phyloP scores from a whole-genome alignment of 2,329 filamentous ascomycete genomes.

The Orbilia javanica region DNA sequence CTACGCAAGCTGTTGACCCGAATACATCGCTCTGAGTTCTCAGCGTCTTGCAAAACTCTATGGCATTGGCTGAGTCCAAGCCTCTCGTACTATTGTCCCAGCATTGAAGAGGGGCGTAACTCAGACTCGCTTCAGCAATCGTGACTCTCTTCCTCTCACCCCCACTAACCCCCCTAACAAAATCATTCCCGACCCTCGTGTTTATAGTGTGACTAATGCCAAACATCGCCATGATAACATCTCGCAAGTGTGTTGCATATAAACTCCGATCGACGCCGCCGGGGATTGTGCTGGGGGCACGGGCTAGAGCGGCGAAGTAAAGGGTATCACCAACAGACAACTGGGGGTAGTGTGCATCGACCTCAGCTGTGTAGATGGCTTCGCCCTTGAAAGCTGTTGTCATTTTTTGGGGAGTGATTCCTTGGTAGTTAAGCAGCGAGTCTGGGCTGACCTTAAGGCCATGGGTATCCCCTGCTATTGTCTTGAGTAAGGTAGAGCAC shows the following conservation, averaged over 20 bases:
- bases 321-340: slow-evolving; percentile 83
- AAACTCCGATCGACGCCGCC: slow-evolving; percentile 70
- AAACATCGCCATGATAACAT: slow-evolving; percentile 81
- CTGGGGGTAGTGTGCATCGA: slow-evolving; percentile 84
- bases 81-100: slow-evolving; percentile 81
- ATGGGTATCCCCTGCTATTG: slow-evolving; percentile 82
- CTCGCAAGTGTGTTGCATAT: slow-evolving; percentile 75
- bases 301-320: slow-evolving; percentile 79
- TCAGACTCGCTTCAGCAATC: slow-evolving; percentile 74
- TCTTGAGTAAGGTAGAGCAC: slow-evolving; percentile 33
- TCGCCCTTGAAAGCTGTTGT: slow-evolving; percentile 82
- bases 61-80: slow-evolving; percentile 79
- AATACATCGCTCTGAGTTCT: slow-evolving; percentile 77
- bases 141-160: slow-evolving; percentile 79
- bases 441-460: slow-evolving; percentile 78
- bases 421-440: slow-evolving; percentile 84
- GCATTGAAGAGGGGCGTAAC: slow-evolving; percentile 73
- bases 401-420: slow-evolving; percentile 74
- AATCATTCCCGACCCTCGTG: slow-evolving; percentile 81
- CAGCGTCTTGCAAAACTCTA: slow-evolving; percentile 80
- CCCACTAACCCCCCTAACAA: slow-evolving; percentile 79
- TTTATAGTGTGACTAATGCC: slow-evolving; percentile 80
- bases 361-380: slow-evolving; percentile 87
- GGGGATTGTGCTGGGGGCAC: slow-evolving; percentile 74
- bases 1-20: slow-evolving; percentile 75